Evolutionary conservation across 768 basidiomycete species (phyloP), one percentile per base, ranked within the genome.

Genomic region (Podaxis sp.): DNA sequence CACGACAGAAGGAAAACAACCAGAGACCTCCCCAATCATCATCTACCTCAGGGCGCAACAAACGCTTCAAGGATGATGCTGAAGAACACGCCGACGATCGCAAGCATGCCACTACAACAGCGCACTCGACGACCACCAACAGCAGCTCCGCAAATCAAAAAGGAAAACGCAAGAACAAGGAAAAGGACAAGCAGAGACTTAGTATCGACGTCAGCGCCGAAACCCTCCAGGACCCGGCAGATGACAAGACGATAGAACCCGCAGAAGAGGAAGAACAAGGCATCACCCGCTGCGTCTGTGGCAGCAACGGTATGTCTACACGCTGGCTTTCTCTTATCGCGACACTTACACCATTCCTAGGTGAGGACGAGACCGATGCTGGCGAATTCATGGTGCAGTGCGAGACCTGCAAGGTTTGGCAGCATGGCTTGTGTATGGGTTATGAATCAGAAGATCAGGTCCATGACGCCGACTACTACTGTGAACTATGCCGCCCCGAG

Each of bases 381-480:
- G 93, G 94, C 53, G 95, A 94, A 73, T 93, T 96, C 78, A 97
- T 98, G 93, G 94, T 98, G 55, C 91, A 94, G 74, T 99, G 96
- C 77, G 96, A 98, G 77, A 88, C 82, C 49, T 99, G 96, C 80
- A 92, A 95, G 70, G 93, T 93, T 59, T 99, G 96, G 96, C 96
- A 99, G 76, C 96, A 99, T 73, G 95, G 95, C 2, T 82, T 88
- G 9, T 99, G 97, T 77, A 94, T 99, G 87, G 96, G 95, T 46
- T 92, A 91, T 73, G 87, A 91, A 66, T 84, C 85, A 37, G 88
- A 90, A 70, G 86, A 86, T 68, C 82, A 85, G 68, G 82, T 90
- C 47, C 86, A 85, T 70, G 82, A 85, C 72, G 85, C 85, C 66
- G 89, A 94, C 74, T 98, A 98, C 74, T 95, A 89, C 68, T 99